Evolutionary conservation across 306 rosid genomes (phyloP).

Genomic region (Castanea mollissima): DNA sequence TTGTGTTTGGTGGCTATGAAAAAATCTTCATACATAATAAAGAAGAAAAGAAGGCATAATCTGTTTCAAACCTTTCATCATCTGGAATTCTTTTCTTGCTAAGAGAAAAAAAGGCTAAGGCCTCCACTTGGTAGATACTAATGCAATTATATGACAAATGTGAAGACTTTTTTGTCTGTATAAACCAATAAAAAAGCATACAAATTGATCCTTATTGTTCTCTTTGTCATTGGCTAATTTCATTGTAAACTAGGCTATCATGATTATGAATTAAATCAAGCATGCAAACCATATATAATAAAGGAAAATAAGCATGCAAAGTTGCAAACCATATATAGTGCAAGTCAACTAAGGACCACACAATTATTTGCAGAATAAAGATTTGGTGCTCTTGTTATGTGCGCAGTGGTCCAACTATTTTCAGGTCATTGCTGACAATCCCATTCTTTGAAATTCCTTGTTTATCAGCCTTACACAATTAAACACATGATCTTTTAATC

Average conservation of each 20-base stretch:
- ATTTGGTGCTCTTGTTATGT: slow-evolving; percentile 28
- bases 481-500: slow-evolving; percentile 11
- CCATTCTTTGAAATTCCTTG: slow-evolving; percentile 38
- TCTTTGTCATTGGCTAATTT: not conserved
- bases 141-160: too few relatives aligned
- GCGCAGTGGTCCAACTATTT: slow-evolving; percentile 52
- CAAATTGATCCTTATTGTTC: too few relatives aligned
- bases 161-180: too few relatives aligned
- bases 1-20: not conserved
- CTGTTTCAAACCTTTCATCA: not conserved
- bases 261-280: too few relatives aligned
- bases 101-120: too few relatives aligned
- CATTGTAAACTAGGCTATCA: not conserved
- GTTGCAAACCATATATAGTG: slow-evolving; percentile 21
- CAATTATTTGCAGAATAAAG: slow-evolving; percentile 59
- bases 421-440: slow-evolving; percentile 34
- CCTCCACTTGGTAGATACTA: too few relatives aligned
- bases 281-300: not conserved
- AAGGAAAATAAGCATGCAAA: slow-evolving; percentile 16
- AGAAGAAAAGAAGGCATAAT: not conserved
- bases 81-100: not conserved
- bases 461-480: slow-evolving; percentile 8
- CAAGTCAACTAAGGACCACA: slow-evolving; percentile 63
- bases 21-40: not conserved
- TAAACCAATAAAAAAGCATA: too few relatives aligned